Base-by-base conservation (phyloP, 768 basidiomycete species). In the Sutorius australiensis region DNA sequence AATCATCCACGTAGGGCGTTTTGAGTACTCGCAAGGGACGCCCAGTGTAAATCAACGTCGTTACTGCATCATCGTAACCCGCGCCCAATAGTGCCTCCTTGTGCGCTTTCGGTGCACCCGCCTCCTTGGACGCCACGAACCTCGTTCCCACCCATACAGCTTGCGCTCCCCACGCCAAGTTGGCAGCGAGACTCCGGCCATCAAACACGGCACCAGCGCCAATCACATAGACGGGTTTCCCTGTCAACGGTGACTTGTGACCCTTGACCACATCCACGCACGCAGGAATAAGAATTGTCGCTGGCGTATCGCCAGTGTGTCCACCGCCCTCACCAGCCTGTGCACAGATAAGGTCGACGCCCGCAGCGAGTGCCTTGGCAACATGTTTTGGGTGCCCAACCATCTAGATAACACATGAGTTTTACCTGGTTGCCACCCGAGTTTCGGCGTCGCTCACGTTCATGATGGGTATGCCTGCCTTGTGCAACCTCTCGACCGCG, bases 371-470 rank as follows among this genome's bases (percentile, higher is more conserved):
- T 8, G 90, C 90, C 67, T 89, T 90, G 43, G 74, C 57, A 41
- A 89, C 89, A 67, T 93, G 90, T 66, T 93, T 95, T 12, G 93
- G 92, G 65, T 93, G 90, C n/a, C 94, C 94, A 53, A 95, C 87
- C 90, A 92, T 93, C 78, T 81, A 55, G 49, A 34, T 1, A 11
- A 8, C 24, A 12, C 36, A 30, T 41, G 41, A 42, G 28, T 32
- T 45, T 34, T 31, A 17, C 27, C 11, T 12, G 13, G 14, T 39
- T 16, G 16, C 16, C 37, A 14, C 28, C 17, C n/a, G 32, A 50
- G 17, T 17, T 40, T 31, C 5, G 17, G 36, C 3, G 30, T 14
- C 36, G 64, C 77, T 61, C 61, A 84, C 83, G 57, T 95, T 94
- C 91, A 93, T 94, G 61, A 94, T 77, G 34, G 84, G 79, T 56